Evolutionary conservation across 2,329 filamentous ascomycete genomes (phyloP).

Genomic region (Pleomassaria siparia): DNA sequence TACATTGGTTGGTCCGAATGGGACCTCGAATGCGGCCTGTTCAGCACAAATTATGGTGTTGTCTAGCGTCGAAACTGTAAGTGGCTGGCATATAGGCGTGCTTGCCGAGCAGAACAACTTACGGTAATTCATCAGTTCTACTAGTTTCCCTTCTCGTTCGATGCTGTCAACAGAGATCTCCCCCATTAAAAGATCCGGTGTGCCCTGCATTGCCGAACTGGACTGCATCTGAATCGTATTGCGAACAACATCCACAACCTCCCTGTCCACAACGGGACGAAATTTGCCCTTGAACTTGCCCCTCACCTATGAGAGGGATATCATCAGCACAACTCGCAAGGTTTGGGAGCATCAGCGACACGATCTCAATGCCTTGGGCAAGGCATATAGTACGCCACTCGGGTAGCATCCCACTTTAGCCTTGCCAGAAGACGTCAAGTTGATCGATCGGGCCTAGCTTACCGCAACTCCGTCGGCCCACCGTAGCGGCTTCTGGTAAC

Average conservation of each 20-base stretch:
- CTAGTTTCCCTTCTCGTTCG: constrained; percentile 4
- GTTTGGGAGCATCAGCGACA: too few relatives aligned
- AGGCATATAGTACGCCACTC: too few relatives aligned
- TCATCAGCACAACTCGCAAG: too few relatives aligned
- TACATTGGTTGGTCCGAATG: constrained; percentile 6
- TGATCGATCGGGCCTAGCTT: too few relatives aligned
- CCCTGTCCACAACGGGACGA: constrained; percentile 24
- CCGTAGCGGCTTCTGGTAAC: constrained; percentile 36
- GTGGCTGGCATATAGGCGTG: not conserved
- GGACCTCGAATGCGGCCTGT: constrained; percentile 5
- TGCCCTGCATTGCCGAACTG: constrained; percentile 15
- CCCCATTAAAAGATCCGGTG: constrained; percentile 10
- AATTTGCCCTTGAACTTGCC: constrained; percentile 29
- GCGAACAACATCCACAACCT: constrained; percentile 16
- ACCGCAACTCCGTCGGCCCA: constrained; percentile 40
- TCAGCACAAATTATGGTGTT: constrained; percentile 18
- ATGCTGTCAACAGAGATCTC: constrained; percentile 7
- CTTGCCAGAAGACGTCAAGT: too few relatives aligned
- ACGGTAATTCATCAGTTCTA: constrained; percentile 22
- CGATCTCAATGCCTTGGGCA: too few relatives aligned
- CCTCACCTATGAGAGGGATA: too few relatives aligned
- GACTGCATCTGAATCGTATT: constrained; percentile 14
- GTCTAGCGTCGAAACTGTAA: constrained; percentile 10
- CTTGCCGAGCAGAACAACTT: constrained; percentile 5
- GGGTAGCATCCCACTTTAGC: too few relatives aligned